Evolutionary conservation across 179 eudicot species (phyloP).

Genomic region (Silene noctiflora): DNA sequence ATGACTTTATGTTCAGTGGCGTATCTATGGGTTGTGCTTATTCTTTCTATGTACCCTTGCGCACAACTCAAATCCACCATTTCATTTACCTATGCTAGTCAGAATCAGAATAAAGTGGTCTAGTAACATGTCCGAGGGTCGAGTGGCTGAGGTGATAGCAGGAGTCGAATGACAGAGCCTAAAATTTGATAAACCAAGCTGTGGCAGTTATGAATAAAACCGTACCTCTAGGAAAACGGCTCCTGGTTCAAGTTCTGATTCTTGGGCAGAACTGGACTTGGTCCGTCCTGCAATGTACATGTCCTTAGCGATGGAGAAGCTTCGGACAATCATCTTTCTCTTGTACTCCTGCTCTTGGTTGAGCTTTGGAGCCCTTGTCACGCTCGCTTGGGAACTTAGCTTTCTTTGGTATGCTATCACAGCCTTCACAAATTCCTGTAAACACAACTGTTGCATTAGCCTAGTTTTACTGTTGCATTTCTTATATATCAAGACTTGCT

Average conservation of each 20-base stretch:
- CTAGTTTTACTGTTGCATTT: no score
- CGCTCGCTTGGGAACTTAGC: conserved; percentile 22
- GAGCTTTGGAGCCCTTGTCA: conserved; percentile 32
- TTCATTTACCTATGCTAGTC: no score
- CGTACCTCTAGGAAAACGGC: conserved; percentile 41
- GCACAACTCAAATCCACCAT: no score
- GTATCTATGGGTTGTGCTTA: no score
- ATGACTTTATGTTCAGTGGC: no score
- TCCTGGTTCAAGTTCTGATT: conserved; percentile 42
- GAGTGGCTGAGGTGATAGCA: no score
- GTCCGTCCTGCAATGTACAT: conserved; percentile 36
- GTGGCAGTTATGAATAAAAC: neutral
- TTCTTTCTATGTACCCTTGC: no score
- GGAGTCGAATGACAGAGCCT: no score
- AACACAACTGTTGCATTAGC: neutral
- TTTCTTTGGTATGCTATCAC: conserved; percentile 44
- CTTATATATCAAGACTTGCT: no score
- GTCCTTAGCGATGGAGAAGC: conserved; percentile 44
- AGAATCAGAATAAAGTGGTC: no score
- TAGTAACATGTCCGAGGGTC: no score
- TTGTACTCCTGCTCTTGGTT: conserved; percentile 44
- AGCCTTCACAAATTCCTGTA: conserved; percentile 50
- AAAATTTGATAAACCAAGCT: neutral
- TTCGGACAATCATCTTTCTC: conserved; percentile 39
- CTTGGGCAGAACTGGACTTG: conserved; percentile 13